These are phyloP conservation scores for Colletotrichum lupini DNA, from an alignment of 2,329 filamentous ascomycete species.

Conservation along the genomic window DNA sequence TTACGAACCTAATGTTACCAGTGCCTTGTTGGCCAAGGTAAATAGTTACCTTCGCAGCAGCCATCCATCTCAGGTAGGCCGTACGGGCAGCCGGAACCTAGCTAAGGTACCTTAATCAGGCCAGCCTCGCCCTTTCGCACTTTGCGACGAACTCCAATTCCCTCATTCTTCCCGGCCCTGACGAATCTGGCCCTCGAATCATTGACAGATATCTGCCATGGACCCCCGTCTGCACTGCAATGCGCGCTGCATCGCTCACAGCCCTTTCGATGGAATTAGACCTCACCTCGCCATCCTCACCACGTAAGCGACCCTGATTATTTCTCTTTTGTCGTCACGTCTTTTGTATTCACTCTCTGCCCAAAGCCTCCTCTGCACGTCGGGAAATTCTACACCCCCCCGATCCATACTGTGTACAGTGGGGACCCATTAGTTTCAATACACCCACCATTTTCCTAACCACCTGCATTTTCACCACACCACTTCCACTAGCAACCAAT, in stretches of 20 bases:
- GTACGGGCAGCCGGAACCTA: neutral
- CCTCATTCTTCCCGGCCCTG: constrained; percentile 18
- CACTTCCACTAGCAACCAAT: too few species aligned
- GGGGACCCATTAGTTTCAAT: too few species aligned
- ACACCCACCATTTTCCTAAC: too few species aligned
- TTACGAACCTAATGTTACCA: neutral
- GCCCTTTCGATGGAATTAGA: neutral
- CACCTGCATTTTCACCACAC: too few species aligned
- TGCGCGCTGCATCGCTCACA: neutral
- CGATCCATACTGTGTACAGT: neutral
- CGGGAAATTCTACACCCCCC: neutral
- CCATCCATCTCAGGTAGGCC: neutral
- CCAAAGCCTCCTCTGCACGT: neutral
- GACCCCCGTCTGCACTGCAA: neutral
- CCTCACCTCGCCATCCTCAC: neutral
- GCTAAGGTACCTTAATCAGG: neutral
- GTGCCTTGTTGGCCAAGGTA: neutral
- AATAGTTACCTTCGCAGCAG: neutral
- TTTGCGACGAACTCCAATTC: constrained; percentile 1
- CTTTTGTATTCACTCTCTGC: neutral
- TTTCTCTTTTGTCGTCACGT: neutral
- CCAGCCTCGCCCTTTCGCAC: neutral
- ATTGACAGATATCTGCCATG: neutral
- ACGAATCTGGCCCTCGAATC: constrained; percentile 6
- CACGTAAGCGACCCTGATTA: neutral